A percentile compares a stretch with the other conserved stretches of the same genome.
These are phyloP conservation scores for Zopfia rhizophila DNA, from an alignment of 2,329 filamentous ascomycete genomes.

Conservation along the genomic window DNA sequence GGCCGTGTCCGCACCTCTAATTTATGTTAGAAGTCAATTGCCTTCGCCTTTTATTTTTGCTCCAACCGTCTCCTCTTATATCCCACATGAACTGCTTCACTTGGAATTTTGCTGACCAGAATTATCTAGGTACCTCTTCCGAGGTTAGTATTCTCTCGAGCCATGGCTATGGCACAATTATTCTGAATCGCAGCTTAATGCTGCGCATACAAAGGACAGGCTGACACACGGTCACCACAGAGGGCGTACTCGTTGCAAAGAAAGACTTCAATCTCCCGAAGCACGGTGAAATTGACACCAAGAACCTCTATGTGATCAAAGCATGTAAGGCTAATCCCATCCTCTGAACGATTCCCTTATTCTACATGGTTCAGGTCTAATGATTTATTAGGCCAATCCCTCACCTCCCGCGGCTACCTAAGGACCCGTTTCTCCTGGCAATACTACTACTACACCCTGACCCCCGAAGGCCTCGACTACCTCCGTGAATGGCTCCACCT, in stretches of 20 bases:
- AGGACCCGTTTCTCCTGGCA: conserved; percentile 96
- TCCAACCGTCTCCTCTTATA: too few relatives aligned
- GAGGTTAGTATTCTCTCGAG: conserved; percentile 52
- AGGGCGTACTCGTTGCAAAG: conserved; percentile 92
- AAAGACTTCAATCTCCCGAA: conserved; percentile 99
- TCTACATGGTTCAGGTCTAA: conserved; percentile 27
- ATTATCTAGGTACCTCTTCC: conserved; percentile 52
- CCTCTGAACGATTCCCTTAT: background rate
- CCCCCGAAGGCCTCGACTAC: conserved; percentile 99
- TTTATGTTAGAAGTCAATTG: too few relatives aligned
- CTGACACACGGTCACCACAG: conserved; percentile 60
- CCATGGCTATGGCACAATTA: conserved; percentile 52
- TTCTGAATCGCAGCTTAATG: conserved; percentile 39
- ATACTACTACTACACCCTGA: conserved; percentile 97
- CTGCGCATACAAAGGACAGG: conserved; percentile 51
- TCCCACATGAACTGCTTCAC: too few relatives aligned
- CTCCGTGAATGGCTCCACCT: conserved; percentile 99
- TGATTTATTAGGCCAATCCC: too few relatives aligned
- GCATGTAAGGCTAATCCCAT: conserved; percentile 66
- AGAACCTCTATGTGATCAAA: conserved; percentile 99
- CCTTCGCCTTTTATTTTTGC: too few relatives aligned
- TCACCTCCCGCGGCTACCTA: conserved; percentile 97
- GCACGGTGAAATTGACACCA: conserved; percentile 98
- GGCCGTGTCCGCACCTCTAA: too few relatives aligned
- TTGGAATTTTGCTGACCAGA: conserved; percentile 36